Conservation (phyloP, 2,329 filamentous ascomycete species). For the Neophaeococcomyces aloes region DNA sequence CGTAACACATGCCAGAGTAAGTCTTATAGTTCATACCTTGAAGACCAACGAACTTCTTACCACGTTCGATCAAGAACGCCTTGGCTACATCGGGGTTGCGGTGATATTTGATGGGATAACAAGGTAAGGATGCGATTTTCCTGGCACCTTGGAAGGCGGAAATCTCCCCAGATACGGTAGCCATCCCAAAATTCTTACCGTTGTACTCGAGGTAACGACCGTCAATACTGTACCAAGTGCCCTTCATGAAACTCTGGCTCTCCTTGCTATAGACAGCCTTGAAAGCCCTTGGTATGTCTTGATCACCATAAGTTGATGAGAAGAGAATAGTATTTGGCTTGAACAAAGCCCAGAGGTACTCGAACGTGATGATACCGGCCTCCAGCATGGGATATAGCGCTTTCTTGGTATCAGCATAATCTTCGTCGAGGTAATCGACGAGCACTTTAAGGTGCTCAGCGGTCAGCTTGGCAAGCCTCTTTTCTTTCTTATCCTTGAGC, state of each 20-base stretch:
- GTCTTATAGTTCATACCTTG: constrained; percentile 67
- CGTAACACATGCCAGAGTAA: constrained; percentile 74
- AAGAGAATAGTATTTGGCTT: constrained; percentile 76
- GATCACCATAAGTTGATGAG: constrained; percentile 63
- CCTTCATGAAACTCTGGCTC: constrained; percentile 52
- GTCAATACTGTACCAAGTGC: constrained; percentile 66
- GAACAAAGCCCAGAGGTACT: constrained; percentile 79
- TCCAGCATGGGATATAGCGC: constrained; percentile 70
- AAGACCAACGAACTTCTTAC: constrained; percentile 73
- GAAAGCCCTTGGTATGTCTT: constrained; percentile 70
- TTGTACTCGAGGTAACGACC: constrained; percentile 74
- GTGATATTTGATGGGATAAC: constrained; percentile 72
- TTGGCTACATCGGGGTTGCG: constrained; percentile 57
- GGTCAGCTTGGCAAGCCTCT: constrained; percentile 29
- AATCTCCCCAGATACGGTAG: constrained; percentile 59
- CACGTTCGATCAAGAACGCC: constrained; percentile 61
- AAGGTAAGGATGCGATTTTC: constrained; percentile 68
- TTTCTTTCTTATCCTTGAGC: constrained; percentile 26
- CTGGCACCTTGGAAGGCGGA: constrained; percentile 66
- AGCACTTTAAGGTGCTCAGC: constrained; percentile 54
- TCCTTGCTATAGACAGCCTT: constrained; percentile 61
- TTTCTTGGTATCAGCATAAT: constrained; percentile 69
- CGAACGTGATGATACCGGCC: constrained; percentile 54
- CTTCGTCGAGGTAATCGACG: constrained; percentile 65
- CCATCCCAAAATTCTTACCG: constrained; percentile 73